Evolutionary conservation across 495 filamentous ascomycete species (phyloP).

Genomic region (Letharia lupina): DNA sequence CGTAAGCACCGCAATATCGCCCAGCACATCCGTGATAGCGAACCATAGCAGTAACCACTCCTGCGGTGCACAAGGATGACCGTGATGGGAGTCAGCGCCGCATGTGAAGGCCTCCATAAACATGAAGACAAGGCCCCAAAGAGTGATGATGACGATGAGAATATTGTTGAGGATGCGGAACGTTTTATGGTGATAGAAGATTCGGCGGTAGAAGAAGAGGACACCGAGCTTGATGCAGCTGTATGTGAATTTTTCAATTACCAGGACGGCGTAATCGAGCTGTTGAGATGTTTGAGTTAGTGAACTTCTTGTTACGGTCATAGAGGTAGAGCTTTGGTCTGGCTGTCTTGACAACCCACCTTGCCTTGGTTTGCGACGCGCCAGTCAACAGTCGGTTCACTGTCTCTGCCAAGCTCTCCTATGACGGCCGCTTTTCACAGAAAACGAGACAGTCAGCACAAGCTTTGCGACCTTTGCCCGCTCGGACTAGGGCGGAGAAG

Average conservation of each 20-base stretch:
- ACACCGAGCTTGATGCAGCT: conserved; percentile 12
- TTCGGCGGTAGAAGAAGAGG: conserved; percentile 18
- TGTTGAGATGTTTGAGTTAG: neutral
- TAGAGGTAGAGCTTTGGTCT: neutral
- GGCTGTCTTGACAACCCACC: neutral
- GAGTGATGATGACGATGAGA: conserved; percentile 4
- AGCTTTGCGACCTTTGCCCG: neutral
- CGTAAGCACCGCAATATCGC: conserved; percentile 7
- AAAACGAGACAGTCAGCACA: neutral
- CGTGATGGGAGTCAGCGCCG: neutral
- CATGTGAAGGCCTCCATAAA: neutral
- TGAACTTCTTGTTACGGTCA: neutral
- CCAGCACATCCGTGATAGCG: conserved; percentile 12
- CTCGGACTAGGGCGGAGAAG: neutral
- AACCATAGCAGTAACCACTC: conserved; percentile 9
- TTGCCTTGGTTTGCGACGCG: neutral
- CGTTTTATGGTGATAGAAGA: neutral
- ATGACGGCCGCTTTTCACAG: neutral
- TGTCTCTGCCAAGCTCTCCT: neutral
- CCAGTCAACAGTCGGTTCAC: neutral
- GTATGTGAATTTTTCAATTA: conserved; percentile 13
- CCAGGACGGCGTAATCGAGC: neutral
- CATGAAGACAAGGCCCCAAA: conserved; percentile 6
- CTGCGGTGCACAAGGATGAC: neutral
- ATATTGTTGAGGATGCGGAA: conserved; percentile 7